A percentile compares a stretch with the other conserved stretches of the same genome.
phyloP scores from a whole-genome alignment of 495 filamentous ascomycete species.

The Pyrenula aspistea region DNA sequence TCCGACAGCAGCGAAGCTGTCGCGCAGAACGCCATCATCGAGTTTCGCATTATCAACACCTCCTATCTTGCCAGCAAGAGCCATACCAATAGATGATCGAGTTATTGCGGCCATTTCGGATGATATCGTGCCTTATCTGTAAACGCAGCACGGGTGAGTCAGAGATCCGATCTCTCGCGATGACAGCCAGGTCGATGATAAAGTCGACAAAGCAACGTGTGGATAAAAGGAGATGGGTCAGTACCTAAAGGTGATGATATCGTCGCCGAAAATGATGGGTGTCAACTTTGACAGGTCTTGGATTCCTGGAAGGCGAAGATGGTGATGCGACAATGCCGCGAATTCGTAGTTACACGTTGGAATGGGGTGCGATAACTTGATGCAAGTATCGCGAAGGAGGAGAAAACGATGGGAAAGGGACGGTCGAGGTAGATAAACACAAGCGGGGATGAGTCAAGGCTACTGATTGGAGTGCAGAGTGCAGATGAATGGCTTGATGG shows the following conservation, averaged over 20 bases:
- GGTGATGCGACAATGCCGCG: neutral
- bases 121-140: neutral
- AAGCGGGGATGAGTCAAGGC: neutral
- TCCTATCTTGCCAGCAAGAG: slow-evolving; percentile 49
- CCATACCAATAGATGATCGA: slow-evolving; percentile 33
- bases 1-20: slow-evolving; percentile 47
- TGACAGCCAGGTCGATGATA: neutral
- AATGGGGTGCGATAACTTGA: neutral
- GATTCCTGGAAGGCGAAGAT: neutral
- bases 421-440: neutral
- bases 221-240: neutral
- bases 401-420: neutral
- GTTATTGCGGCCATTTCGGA: neutral
- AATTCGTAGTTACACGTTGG: neutral
- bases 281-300: neutral
- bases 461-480: neutral
- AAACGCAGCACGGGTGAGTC: neutral
- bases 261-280: neutral
- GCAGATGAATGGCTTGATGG: neutral
- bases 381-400: neutral
- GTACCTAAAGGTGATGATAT: neutral
- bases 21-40: slow-evolving; percentile 44
- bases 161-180: neutral
- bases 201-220: neutral
- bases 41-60: slow-evolving; percentile 64